A percentile compares a stretch with the other conserved stretches of the same genome.
phyloP scores from a whole-genome alignment of 2,329 filamentous ascomycete genomes.

The Penicillium digitatum region DNA sequence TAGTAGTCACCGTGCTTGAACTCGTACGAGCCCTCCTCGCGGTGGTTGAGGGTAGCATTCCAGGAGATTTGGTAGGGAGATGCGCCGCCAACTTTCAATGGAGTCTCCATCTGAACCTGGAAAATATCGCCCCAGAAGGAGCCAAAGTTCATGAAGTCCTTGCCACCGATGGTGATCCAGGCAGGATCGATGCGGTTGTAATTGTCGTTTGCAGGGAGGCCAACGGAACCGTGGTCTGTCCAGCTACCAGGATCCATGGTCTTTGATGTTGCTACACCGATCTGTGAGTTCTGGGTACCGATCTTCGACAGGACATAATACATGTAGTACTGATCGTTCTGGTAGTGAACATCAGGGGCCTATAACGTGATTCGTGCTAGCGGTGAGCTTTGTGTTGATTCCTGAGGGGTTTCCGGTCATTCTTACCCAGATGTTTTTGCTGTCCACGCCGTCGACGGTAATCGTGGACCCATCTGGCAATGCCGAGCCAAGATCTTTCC shows the following conservation, averaged over 20 bases:
- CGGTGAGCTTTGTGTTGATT: background rate
- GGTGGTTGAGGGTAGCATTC: slow-evolving; percentile 50
- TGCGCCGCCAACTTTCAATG: slow-evolving; percentile 27
- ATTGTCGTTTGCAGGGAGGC: slow-evolving; percentile 35
- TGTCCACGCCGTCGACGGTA: slow-evolving; percentile 37
- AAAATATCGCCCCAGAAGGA: slow-evolving; percentile 68
- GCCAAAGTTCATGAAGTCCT: slow-evolving; percentile 58
- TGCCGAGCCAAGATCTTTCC: slow-evolving; percentile 47
- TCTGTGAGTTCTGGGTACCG: slow-evolving; percentile 58
- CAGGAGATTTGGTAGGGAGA: slow-evolving; percentile 51
- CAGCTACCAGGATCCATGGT: slow-evolving; percentile 39
- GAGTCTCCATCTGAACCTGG: slow-evolving; percentile 50
- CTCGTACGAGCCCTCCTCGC: slow-evolving; percentile 56
- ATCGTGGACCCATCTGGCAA: slow-evolving; percentile 46
- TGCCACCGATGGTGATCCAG: slow-evolving; percentile 44
- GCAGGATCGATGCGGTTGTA: slow-evolving; percentile 63
- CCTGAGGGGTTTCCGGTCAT: background rate
- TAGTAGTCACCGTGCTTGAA: slow-evolving; percentile 55
- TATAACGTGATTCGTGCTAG: slow-evolving; percentile 25
- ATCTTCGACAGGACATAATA: slow-evolving; percentile 63
- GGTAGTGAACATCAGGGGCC: slow-evolving; percentile 61
- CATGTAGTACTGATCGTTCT: slow-evolving; percentile 58
- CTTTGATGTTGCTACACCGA: slow-evolving; percentile 54
- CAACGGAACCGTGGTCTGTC: slow-evolving; percentile 36
- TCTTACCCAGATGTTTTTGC: slow-evolving; percentile 48